Evolutionary conservation across 495 filamentous ascomycete species (phyloP), one percentile per base, ranked within the genome.

Genomic region (Friedmanniomyces endolithicus): DNA sequence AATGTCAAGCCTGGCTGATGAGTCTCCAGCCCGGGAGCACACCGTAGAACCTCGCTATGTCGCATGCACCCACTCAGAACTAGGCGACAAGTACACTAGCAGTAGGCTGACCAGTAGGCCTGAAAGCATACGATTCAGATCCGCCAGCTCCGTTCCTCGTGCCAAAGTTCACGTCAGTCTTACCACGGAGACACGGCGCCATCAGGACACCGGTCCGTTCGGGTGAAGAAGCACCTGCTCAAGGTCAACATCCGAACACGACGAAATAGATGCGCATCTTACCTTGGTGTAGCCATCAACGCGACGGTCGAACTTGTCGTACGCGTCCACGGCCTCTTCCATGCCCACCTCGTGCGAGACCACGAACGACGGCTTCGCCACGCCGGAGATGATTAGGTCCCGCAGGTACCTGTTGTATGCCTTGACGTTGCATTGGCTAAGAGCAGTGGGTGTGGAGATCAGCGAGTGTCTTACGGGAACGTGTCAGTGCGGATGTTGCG

Each of bases 261-360:
- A 8, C 16, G 8, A 16, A 35, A 35, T 16, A 41, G 17, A 41
- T 3, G 37, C 17, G 12, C 12, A 19, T 41, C 37, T 41, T 14
- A 41, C 62, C 59, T 69, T 69, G 29, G 67, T 67, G 44, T 69
- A 67, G n/a, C 76, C 74, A 49, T 81, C 77, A 48, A 84, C 76
- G 53, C 81, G 77, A 65, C 78, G 73, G 29, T 90, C 77, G 52
- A 88, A 92, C 61, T 77, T 78, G 40, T 74, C 67, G 60, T 92
- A 90, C 8, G 88, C 69, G 59, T 76, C 76, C n/a, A 72, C 72
- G 3, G 75, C 77, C 56, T 78, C 75, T 17, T 78, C 76, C 11
- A 81, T 69, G 12, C 59, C 60, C 45, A 80, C 75, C 56, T 79
- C 76, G 50, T 81, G 78, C 1, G 72, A 76, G 20, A 81, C 67